Conservation (phyloP, 169 alveolate species). For the Cryptosporidium canis region DNA sequence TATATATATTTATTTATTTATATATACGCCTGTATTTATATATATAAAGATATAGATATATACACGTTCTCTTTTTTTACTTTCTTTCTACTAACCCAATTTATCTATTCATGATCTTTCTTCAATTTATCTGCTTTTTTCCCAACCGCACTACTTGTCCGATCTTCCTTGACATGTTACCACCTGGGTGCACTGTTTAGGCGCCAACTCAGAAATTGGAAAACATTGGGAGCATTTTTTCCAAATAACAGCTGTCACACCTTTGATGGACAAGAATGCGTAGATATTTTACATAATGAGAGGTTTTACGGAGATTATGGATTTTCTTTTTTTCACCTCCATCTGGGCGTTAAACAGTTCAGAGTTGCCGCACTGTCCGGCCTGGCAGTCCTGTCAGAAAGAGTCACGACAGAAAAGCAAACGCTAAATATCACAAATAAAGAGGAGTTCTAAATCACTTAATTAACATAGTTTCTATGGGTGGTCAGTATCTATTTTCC, state of each 20-base stretch:
- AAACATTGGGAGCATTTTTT: neutral
- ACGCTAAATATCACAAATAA: too few relatives aligned
- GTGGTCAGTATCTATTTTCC: too few relatives aligned
- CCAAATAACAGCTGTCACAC: neutral
- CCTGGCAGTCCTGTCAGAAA: too few relatives aligned
- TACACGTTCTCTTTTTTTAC: neutral
- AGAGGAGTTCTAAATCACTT: too few relatives aligned
- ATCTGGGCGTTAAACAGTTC: too few relatives aligned
- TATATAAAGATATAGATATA: too few relatives aligned
- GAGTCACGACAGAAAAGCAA: too few relatives aligned
- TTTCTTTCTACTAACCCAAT: neutral
- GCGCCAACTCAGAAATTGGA: slow-evolving; percentile 40
- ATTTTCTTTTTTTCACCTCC: neutral
- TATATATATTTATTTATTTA: too few relatives aligned
- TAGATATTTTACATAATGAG: neutral
- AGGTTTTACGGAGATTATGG: neutral
- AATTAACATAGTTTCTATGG: too few relatives aligned
- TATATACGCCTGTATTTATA: too few relatives aligned
- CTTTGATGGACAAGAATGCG: neutral
- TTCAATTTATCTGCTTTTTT: neutral
- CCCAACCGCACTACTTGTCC: neutral
- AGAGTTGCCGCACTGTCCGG: too few relatives aligned
- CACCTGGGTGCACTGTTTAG: slow-evolving; percentile 62
- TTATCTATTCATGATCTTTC: neutral
- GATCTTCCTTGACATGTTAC: slow-evolving; percentile 60